These are phyloP conservation scores for Epichloe aotearoae DNA, from an alignment of 2,329 filamentous ascomycete species.

Conservation along the genomic window DNA sequence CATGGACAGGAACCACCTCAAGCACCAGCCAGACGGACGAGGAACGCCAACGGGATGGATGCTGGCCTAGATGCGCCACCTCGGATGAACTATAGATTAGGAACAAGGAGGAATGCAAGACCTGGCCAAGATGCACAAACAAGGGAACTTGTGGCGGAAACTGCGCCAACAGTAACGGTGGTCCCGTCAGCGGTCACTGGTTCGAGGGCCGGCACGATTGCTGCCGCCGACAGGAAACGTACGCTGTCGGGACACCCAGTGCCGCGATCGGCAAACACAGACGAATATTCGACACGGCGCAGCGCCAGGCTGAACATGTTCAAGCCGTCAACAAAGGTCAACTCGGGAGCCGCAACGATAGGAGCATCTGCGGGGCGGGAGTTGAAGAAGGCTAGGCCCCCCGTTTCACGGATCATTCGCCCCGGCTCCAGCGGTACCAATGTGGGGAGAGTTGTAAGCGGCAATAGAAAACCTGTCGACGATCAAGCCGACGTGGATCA, in stretches of 20 bases:
- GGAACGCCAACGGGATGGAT: conserved; percentile 39
- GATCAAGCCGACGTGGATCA: conserved; percentile 57
- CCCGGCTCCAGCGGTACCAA: conserved; percentile 52
- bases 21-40: conserved; percentile 38
- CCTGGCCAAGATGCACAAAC: conserved; percentile 19
- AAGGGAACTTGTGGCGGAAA: conserved; percentile 28
- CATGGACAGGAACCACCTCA: conserved; percentile 33
- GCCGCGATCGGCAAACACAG: conserved; percentile 34
- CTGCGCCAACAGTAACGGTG: conserved; percentile 19
- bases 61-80: conserved; percentile 44
- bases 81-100: conserved; percentile 47
- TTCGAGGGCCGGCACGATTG: conserved; percentile 21
- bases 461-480: conserved; percentile 65
- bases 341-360: conserved; percentile 41
- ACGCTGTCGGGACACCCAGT: conserved; percentile 78
- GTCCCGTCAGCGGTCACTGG: conserved; percentile 23
- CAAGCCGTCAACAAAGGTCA: conserved; percentile 55
- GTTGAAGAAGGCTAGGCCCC: conserved; percentile 76
- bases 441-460: conserved; percentile 78
- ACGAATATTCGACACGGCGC: conserved; percentile 50
- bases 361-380: conserved; percentile 52
- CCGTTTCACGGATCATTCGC: conserved; percentile 55
- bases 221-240: conserved; percentile 61
- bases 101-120: conserved; percentile 27
- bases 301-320: conserved; percentile 60